These are phyloP conservation scores for Myriosclerotinia curreyana DNA, from an alignment of 2,329 filamentous ascomycete genomes.

Conservation along the genomic window DNA sequence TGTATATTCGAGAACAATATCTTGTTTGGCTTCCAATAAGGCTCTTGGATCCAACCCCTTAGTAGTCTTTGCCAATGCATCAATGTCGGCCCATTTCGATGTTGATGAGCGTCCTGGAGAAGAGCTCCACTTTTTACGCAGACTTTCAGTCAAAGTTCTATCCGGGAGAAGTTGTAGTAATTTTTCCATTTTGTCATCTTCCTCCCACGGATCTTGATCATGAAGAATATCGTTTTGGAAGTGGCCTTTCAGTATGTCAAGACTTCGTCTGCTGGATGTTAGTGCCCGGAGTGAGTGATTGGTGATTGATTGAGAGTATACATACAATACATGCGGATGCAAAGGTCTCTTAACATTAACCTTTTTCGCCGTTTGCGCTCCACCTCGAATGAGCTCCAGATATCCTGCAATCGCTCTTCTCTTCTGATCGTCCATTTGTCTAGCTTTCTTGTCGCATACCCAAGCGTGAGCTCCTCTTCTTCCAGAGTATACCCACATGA, in stretches of 20 bases:
- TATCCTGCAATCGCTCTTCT: constrained; percentile 84
- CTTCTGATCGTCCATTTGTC: constrained; percentile 80
- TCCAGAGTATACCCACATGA: constrained; percentile 98
- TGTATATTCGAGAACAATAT: constrained; percentile 94
- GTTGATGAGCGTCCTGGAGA: constrained; percentile 72
- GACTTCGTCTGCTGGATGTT: constrained; percentile 60
- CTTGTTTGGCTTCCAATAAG: constrained; percentile 86
- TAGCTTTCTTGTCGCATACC: constrained; percentile 89
- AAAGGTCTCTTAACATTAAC: constrained; percentile 81
- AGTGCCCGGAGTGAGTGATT: constrained; percentile 10
- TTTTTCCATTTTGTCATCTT: constrained; percentile 66
- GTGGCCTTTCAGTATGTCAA: constrained; percentile 78
- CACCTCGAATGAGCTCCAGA: constrained; percentile 84
- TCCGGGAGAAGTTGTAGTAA: constrained; percentile 86
- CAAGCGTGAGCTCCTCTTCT: constrained; percentile 95
- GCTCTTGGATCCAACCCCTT: constrained; percentile 69
- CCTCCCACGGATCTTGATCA: constrained; percentile 82
- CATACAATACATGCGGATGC: constrained; percentile 80
- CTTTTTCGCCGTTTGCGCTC: constrained; percentile 79
- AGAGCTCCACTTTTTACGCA: constrained; percentile 88
- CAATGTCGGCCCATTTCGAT: constrained; percentile 93
- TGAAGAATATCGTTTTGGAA: constrained; percentile 81
- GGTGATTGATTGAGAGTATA: constrained; percentile 26
- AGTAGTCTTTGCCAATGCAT: constrained; percentile 73
- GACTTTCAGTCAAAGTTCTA: constrained; percentile 67